Evolutionary conservation across 1,284 basidiomycete genomes (phyloP).

Genomic region (Apiotrichum laibachii): DNA sequence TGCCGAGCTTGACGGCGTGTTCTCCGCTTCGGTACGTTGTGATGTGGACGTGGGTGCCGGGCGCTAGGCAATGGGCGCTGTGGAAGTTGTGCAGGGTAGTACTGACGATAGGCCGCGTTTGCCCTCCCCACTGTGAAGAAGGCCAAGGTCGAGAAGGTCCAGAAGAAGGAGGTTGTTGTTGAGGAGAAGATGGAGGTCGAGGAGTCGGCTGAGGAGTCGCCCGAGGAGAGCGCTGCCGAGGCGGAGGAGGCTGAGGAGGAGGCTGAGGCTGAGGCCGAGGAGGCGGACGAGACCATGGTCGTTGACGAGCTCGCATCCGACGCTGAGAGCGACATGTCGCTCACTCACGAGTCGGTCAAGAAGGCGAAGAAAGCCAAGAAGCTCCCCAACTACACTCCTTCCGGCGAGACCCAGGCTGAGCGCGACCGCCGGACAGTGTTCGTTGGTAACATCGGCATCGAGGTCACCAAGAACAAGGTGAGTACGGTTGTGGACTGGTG

Average conservation of each 20-base stretch:
- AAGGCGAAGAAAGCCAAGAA: slow-evolving; percentile 3
- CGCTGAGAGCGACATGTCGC: neutral
- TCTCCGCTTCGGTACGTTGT: slow-evolving; percentile 49
- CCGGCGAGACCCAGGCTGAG: slow-evolving; percentile 65
- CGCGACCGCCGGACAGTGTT: slow-evolving; percentile 83
- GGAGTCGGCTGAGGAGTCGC: slow-evolving; percentile 1
- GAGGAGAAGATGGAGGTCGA: slow-evolving; percentile 12
- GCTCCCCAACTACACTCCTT: slow-evolving; percentile 17
- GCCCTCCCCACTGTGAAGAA: slow-evolving; percentile 23
- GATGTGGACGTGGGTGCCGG: too few species aligned
- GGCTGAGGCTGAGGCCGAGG: neutral
- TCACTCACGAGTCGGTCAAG: slow-evolving; percentile 5
- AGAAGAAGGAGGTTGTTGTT: neutral
- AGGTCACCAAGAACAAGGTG: slow-evolving; percentile 73
- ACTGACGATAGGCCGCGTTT: slow-evolving; percentile 31
- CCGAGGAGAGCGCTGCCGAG: slow-evolving; percentile 3
- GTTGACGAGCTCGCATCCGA: neutral
- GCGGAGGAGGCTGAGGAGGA: slow-evolving; percentile 11
- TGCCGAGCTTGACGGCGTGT: slow-evolving; percentile 49
- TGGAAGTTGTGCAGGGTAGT: neutral
- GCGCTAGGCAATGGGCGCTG: too few species aligned
- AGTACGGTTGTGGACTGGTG: slow-evolving; percentile 18
- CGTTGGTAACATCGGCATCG: slow-evolving; percentile 82
- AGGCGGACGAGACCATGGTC: neutral
- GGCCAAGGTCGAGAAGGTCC: slow-evolving; percentile 18